phyloP scores from a whole-genome alignment of 768 basidiomycete species.

The Lactarius sp. region DNA sequence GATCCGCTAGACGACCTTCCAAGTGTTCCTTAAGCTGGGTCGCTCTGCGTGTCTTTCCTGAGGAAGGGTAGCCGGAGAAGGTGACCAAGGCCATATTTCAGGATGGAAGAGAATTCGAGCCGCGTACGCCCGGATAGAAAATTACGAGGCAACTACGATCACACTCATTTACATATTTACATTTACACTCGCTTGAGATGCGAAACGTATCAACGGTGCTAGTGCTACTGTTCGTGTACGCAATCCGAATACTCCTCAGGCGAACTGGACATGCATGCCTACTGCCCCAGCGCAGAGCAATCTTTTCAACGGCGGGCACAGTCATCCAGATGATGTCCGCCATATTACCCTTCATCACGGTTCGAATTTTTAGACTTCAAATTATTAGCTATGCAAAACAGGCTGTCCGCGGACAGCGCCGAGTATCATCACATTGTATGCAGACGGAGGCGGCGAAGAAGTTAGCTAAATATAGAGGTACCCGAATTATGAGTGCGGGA shows the following conservation, averaged over 20 bases:
- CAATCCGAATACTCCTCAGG: too few relatives aligned
- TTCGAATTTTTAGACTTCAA: too few relatives aligned
- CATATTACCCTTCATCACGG: too few relatives aligned
- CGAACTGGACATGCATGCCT: too few relatives aligned
- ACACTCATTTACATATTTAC: background rate
- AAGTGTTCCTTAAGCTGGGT: conserved; percentile 57
- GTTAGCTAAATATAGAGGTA: background rate
- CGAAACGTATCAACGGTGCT: too few relatives aligned
- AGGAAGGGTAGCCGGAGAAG: conserved; percentile 79
- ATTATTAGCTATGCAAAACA: background rate
- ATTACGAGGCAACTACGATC: background rate
- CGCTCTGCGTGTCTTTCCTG: conserved; percentile 80
- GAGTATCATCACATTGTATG: too few relatives aligned
- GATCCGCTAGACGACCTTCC: conserved; percentile 44
- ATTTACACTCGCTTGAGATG: too few relatives aligned
- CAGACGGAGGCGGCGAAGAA: background rate
- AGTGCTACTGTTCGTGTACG: too few relatives aligned
- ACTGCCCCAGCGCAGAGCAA: too few relatives aligned
- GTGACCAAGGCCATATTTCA: conserved; percentile 84
- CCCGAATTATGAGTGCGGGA: background rate
- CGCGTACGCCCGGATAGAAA: too few relatives aligned
- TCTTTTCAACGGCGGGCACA: too few relatives aligned
- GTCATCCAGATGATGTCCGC: background rate
- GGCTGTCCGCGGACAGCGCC: background rate
- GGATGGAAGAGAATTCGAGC: background rate